Base-by-base conservation (phyloP, 345 rosid species). In the Pistacia vera region DNA sequence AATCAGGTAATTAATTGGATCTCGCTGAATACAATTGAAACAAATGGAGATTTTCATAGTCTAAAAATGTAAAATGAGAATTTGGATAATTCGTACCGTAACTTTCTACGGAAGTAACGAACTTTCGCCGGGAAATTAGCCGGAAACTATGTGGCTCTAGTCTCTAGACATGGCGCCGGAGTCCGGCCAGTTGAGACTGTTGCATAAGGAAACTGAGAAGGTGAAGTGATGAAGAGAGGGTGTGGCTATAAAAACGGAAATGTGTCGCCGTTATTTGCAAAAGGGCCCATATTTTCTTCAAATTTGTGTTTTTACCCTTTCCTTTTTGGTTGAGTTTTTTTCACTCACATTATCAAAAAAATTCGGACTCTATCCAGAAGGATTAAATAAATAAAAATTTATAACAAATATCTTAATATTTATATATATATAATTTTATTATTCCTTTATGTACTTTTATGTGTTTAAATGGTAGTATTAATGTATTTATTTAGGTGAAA, bases 141-240 rank as follows among this genome's bases (percentile, higher is more conserved):
- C 74, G 77, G 72, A 20, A 70, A 61, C 35, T 60, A 14, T 56
- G 76, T 33, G 33, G 85, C 81, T 82, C 48, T 63, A 71, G 74
- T 84, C 81, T 82, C 48, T 63, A 71, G 74, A 66, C 74, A 76
- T 76, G 28, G 68, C 70, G 82, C 89, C 93, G 91, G 88, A 68
- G 74, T 68, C 84, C 84, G 89, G 88, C 86, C 46, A 71, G 78
- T 33, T 6, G 11, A 60, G 75, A 72, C 22, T 38, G 66, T 72
- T 59, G 46, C 22, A 14, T 9, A 30, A 30, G 41, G 58, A 30
- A 51, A 49, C 68, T 18, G 76, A 73, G 68, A 62, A 73, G 61
- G 60, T 73, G 68, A 49, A 28, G 46, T 3, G n/a, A 4, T 5
- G 76, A 6, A 49, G 76, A 61, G 48, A 61, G 44, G 57, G 13